phyloP scores from a whole-genome alignment of 768 basidiomycete species.

The Ramaria rubella region DNA sequence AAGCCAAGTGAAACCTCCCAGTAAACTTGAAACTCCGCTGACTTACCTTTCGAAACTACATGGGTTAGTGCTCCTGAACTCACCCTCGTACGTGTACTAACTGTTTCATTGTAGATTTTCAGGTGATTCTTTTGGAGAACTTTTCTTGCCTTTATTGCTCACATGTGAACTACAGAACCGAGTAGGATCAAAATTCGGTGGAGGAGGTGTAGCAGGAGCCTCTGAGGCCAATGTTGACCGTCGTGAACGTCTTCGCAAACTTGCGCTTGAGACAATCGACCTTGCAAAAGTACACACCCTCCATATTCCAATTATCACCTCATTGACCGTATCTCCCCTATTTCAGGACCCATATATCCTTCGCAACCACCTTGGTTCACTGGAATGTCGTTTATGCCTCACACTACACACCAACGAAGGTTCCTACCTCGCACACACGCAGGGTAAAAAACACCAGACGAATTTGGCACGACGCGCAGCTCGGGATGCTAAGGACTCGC shows the following conservation, averaged over 20 bases:
- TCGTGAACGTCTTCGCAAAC: slow-evolving; percentile 88
- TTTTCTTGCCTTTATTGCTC: not conserved
- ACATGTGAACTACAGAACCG: slow-evolving; percentile 57
- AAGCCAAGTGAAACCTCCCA: too few relatives aligned
- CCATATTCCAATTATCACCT: not conserved
- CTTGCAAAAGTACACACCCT: slow-evolving; percentile 72
- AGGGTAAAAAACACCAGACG: slow-evolving; percentile 99
- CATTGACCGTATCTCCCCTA: not conserved
- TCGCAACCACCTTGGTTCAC: slow-evolving; percentile 95
- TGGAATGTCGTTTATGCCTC: slow-evolving; percentile 96
- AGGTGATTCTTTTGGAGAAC: not conserved
- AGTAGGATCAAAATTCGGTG: slow-evolving; percentile 92
- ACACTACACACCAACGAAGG: slow-evolving; percentile 99
- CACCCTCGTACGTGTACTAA: not conserved
- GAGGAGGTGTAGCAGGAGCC: slow-evolving; percentile 92
- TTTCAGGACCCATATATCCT: slow-evolving; percentile 93
- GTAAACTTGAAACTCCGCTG: not conserved
- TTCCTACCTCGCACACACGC: slow-evolving; percentile 96
- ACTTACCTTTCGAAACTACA: not conserved
- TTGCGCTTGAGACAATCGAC: slow-evolving; percentile 96
- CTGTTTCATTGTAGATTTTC: slow-evolving; percentile 5
- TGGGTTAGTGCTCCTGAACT: not conserved
- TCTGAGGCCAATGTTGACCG: slow-evolving; percentile 95
- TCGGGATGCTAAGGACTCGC: slow-evolving; percentile 91
- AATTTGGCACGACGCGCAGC: slow-evolving; percentile 96